These are phyloP conservation scores for Saccharomycopsis amapae DNA, from an alignment of 805 yeast species.

Conservation along the genomic window DNA sequence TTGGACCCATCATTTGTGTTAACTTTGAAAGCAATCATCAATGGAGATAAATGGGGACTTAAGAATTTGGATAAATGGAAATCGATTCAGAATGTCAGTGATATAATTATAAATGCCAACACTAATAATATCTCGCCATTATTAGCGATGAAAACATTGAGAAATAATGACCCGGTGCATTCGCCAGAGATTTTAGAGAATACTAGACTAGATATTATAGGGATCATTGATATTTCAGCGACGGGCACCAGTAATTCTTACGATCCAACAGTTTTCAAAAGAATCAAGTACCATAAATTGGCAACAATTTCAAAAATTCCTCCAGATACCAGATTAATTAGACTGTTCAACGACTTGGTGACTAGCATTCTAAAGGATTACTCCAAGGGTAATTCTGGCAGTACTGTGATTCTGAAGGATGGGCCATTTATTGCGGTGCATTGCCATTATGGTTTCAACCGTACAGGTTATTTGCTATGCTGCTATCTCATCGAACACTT, in stretches of 20 bases:
- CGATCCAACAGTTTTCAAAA: slow-evolving; percentile 47
- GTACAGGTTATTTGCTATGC: slow-evolving; percentile 70
- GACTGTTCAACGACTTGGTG: slow-evolving; percentile 47
- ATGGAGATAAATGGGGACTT: slow-evolving; percentile 73
- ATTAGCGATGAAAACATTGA: slow-evolving; percentile 66
- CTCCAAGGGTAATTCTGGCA: slow-evolving; percentile 5
- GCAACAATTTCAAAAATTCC: slow-evolving; percentile 75
- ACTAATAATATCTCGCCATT: slow-evolving; percentile 37
- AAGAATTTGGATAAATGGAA: slow-evolving; percentile 73
- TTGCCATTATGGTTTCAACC: slow-evolving; percentile 76
- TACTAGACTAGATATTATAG: slow-evolving; percentile 43
- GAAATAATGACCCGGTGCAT: slow-evolving; percentile 56
- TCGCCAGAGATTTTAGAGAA: slow-evolving; percentile 51
- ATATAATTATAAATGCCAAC: slow-evolving; percentile 31
- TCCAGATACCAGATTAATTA: slow-evolving; percentile 55
- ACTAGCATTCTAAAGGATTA: slow-evolving; percentile 36
- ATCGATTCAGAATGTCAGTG: slow-evolving; percentile 43
- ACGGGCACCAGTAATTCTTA: slow-evolving; percentile 54
- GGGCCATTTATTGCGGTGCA: slow-evolving; percentile 54
- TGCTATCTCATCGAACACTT: slow-evolving; percentile 56
- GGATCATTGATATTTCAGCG: slow-evolving; percentile 63
- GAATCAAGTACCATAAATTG: slow-evolving; percentile 57
- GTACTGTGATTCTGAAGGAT: slow-evolving; percentile 12
- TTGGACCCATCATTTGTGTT: slow-evolving; percentile 69
- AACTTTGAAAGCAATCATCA: slow-evolving; percentile 50